Base-by-base conservation (phyloP, 495 filamentous ascomycete genomes). In the Saxispiralis lemnorum region DNA sequence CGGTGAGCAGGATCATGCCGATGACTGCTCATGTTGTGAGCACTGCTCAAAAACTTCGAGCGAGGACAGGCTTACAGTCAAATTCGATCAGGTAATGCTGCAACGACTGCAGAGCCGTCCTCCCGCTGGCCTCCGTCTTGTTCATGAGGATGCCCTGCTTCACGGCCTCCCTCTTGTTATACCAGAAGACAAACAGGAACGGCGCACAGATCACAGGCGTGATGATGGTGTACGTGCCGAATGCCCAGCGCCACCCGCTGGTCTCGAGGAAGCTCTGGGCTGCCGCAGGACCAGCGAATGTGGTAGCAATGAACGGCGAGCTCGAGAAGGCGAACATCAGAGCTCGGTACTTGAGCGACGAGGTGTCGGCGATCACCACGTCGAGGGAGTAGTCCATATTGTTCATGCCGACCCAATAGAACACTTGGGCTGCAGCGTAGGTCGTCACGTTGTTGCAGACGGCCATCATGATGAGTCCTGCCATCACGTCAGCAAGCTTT, bases 301-400 rank as follows among this genome's bases (percentile, higher is more conserved):
- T 68, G 1, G 73, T 81, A 0, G 75, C 75, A 20, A 71, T 63
- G 54, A 72, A 70, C 2, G 75, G 72, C 15, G 77, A 49, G 10
- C 68, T 62, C 1, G 71, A 67, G 37, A 76, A 64, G 12, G 69
- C 78, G 45, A 78, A 68, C 42, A 76, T 67, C 16, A 83, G 56
- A 11, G 71, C 75, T 51, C 79, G 72, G 44, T 79, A 80, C 32
- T 75, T 56, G 15, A 83, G 55, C 35, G 71, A 64, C 34, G 69
- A 76, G 28, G 75, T 81, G 52, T 83, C 79, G 11, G 79, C 79
- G 36, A 83, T 71, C 50, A 83, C 80, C 30, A 83, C 71, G 51
- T 81, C 71, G 40, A 76, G 69, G 17, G 79, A 56, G 44, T 80
- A 74, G 24, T 72, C 66, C 35, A 82, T 55, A 4, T 73, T 74